Evolutionary conservation across 1,284 basidiomycete species (phyloP).

Genomic region (Rhodotorula mucilaginosa): DNA sequence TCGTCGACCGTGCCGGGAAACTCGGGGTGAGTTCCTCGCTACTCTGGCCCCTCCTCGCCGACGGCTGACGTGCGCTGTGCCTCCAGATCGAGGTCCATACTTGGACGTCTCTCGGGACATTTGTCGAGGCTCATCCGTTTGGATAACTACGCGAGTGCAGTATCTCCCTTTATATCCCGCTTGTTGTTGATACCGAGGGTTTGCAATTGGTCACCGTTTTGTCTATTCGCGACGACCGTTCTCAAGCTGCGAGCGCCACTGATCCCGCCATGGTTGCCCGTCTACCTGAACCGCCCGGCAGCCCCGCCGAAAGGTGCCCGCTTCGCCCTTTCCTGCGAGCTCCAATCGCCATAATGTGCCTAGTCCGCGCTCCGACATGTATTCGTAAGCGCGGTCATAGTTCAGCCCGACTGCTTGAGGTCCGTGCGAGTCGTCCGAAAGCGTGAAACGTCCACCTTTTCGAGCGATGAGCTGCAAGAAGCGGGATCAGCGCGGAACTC

Average conservation of each 20-base stretch:
- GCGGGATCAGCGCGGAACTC: neutral
- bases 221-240: neutral
- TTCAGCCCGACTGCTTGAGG: slow-evolving; percentile 83
- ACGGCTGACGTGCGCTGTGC: neutral
- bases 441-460: slow-evolving; percentile 68
- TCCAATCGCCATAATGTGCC: slow-evolving; percentile 67
- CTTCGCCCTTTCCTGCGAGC: neutral
- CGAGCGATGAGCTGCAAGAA: slow-evolving; percentile 62
- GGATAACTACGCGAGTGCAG: slow-evolving; percentile 1
- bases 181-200: neutral
- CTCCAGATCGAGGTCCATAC: slow-evolving; percentile 18
- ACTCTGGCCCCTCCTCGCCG: too few relatives aligned
- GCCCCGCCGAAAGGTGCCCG: neutral
- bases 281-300: slow-evolving; percentile 6
- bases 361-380: slow-evolving; percentile 64
- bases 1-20: neutral
- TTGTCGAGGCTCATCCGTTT: slow-evolving; percentile 4
- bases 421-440: slow-evolving; percentile 96
- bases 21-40: slow-evolving; percentile 5
- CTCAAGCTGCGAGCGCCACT: slow-evolving; percentile 20
- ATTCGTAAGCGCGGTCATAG: slow-evolving; percentile 66
- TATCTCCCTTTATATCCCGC: neutral
- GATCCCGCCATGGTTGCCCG: slow-evolving; percentile 32
- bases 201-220: neutral
- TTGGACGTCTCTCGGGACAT: slow-evolving; percentile 7